Conservation (phyloP, 768 basidiomycete genomes). For the Boletus coccyginus region DNA sequence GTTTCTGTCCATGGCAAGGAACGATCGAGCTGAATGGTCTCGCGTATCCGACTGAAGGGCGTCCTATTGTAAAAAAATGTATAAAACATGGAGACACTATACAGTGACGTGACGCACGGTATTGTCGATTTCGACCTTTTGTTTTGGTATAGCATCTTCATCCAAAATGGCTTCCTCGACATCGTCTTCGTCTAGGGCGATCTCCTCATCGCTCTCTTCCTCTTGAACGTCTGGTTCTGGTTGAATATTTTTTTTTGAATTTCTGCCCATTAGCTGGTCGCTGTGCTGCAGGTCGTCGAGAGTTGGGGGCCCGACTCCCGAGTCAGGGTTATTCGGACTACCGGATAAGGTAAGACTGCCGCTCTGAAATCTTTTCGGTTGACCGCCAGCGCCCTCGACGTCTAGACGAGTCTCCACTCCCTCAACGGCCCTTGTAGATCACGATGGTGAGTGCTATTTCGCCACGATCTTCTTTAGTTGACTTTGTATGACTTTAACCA, state of each 20-base stretch:
- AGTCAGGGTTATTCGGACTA: background rate
- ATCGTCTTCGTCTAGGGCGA: conserved; percentile 78
- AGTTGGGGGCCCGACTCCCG: background rate
- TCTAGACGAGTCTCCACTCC: too few species aligned
- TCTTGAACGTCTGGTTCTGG: conserved; percentile 15
- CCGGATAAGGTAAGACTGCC: conserved; percentile 22
- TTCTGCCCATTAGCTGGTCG: conserved; percentile 15
- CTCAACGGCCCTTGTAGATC: background rate
- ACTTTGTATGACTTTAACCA: conserved; percentile 24
- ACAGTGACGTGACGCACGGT: conserved; percentile 48
- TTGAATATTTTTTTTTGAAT: conserved; percentile 1
- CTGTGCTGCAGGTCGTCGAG: background rate
- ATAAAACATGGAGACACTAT: background rate
- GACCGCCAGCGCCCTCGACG: background rate
- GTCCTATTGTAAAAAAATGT: conserved; percentile 41
- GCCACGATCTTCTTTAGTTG: background rate
- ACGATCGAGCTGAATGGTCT: conserved; percentile 70
- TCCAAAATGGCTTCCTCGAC: conserved; percentile 60
- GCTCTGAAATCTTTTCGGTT: conserved; percentile 16
- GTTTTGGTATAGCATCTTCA: conserved; percentile 76
- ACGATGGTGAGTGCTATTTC: conserved; percentile 15
- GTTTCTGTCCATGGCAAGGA: conserved; percentile 86
- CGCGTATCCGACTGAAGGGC: conserved; percentile 80
- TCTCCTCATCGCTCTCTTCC: conserved; percentile 36
- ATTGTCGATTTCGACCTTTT: conserved; percentile 73